Evolutionary conservation across 2,329 filamentous ascomycete species (phyloP).

Genomic region (Cadophora luteo-olivacea): DNA sequence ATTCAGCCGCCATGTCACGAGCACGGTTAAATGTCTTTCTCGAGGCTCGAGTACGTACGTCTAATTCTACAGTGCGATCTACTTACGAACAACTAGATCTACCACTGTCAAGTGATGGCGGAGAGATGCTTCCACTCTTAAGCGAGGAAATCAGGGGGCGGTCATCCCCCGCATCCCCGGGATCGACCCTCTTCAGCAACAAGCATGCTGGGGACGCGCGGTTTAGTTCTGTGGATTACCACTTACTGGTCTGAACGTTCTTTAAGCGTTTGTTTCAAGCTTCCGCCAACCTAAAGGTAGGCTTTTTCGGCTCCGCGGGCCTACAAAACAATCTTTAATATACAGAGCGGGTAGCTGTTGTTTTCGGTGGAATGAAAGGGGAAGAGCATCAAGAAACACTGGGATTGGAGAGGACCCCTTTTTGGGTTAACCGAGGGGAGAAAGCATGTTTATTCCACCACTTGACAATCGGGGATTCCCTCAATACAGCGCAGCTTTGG

Average conservation of each 20-base stretch:
- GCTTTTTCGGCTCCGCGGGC: slow-evolving; percentile 1
- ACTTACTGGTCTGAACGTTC: background rate
- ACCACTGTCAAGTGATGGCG: background rate
- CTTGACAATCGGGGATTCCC: background rate
- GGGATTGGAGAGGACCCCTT: background rate
- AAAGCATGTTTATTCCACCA: slow-evolving; percentile 9
- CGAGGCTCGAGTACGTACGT: background rate
- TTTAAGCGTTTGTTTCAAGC: background rate
- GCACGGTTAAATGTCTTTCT: background rate
- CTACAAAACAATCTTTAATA: background rate
- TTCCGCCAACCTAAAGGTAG: background rate
- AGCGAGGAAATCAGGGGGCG: slow-evolving; percentile 2
- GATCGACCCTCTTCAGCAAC: background rate
- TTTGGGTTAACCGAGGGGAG: background rate
- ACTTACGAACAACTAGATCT: background rate
- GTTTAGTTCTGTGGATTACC: background rate
- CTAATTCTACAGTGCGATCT: background rate
- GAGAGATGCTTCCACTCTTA: background rate
- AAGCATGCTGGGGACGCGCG: background rate
- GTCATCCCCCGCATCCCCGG: slow-evolving; percentile 3
- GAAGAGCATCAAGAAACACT: background rate
- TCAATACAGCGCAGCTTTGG: background rate
- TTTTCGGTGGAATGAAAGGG: slow-evolving; percentile 8
- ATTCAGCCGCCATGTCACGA: background rate
- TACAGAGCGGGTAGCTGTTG: background rate